Base-by-base conservation (phyloP, 2,329 filamentous ascomycete genomes). In the Colletotrichum tanaceti region DNA sequence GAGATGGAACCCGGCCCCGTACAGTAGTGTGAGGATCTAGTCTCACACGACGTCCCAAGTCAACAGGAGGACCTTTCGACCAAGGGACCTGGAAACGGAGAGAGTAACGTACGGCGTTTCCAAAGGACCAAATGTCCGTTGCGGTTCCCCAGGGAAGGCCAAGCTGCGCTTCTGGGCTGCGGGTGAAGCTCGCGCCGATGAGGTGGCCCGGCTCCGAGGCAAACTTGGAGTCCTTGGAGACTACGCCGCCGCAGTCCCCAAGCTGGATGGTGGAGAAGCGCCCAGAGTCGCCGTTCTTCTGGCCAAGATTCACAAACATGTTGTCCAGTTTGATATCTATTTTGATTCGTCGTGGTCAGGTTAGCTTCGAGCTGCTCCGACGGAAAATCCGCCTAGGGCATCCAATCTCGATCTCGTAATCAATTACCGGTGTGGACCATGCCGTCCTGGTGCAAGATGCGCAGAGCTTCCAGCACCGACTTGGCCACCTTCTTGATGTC, bases 131-230 rank as follows among this genome's bases (percentile, higher is more conserved):
- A 41, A 39, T 41, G 60, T 54, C 60, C 20, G 41, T 32, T 2
- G 10, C 28, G 4, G 41, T 47, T 2, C 60, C 39, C 41, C 20
- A 22, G 14, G 10, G 13, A 14, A 63, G 41, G 16, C n/a, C 14
- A 10, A 55, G 38, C 50, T 7, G 14, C 3, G 28, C 52, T 62
- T 62, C n/a, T 4, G 60, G 32, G 58, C 77, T 80, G 44, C 77
- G 76, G 64, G 76, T 77, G 46, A 77, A 74, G n/a, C 28, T 24
- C 6, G 44, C 24, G 35, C 54, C 62, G 32, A 59, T 53, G 20
- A 43, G 54, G 14, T 54, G 50, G 20, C 60, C 20, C 16, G 14
- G 49, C 50, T 63, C 50, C 4, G 9, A 55, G 18, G 41, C 41
- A 46, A 55, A 63, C 28, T 55, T 5, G 1, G 20, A 63, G 32